Conservation (phyloP, 305 asterid genomes). For the Fraxinus baroniana region DNA sequence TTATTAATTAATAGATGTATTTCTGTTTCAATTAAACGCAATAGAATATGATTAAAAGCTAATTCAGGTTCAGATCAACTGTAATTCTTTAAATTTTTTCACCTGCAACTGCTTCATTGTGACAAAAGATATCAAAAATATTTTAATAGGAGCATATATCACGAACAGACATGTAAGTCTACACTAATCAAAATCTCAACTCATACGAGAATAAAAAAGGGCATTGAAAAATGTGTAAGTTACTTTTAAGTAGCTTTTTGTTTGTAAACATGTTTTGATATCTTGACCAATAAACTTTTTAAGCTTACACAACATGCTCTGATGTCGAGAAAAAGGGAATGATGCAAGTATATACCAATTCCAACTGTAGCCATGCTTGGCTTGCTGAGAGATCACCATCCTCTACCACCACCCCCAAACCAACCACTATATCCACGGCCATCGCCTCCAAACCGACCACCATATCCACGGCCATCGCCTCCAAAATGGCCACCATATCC, state of each 20-base stretch:
- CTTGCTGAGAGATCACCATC: constrained; percentile 24
- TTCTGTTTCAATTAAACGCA: neutral
- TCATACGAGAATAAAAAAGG: neutral
- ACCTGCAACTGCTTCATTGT: neutral
- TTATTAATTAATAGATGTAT: neutral
- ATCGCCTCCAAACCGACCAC: constrained; percentile 25
- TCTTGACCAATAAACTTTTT: neutral
- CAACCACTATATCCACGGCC: constrained; percentile 14
- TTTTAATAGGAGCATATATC: neutral
- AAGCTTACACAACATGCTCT: neutral
- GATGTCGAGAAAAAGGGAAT: neutral
- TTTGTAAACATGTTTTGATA: neutral
- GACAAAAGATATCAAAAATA: neutral
- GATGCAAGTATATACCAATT: constrained; percentile 20
- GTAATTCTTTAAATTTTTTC: neutral
- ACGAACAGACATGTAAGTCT: neutral
- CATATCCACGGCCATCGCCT: constrained; percentile 33
- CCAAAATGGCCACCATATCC: constrained; percentile 24
- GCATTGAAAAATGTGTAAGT: neutral
- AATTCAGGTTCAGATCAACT: neutral
- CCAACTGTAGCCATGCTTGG: constrained; percentile 36
- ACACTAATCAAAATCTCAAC: neutral
- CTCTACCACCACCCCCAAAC: constrained; percentile 30
- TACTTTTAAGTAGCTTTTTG: neutral
- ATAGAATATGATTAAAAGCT: neutral